These are phyloP conservation scores for Thielaviopsis ethacetica DNA, from an alignment of 2,329 filamentous ascomycete species.

Conservation along the genomic window DNA sequence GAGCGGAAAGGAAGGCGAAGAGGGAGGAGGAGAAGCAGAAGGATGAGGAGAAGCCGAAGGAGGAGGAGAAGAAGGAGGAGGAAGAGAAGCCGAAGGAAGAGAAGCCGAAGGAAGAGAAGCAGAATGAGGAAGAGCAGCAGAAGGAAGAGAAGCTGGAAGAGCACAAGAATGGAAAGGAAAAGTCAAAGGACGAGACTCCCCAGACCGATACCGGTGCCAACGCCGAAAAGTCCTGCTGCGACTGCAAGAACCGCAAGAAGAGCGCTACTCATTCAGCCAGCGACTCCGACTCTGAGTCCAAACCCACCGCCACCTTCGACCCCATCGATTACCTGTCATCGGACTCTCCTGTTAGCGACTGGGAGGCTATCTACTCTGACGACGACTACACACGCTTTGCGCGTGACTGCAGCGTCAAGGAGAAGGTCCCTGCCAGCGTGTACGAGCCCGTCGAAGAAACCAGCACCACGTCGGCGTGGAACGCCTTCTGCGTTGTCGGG, in stretches of 20 bases:
- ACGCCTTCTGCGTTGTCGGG: conserved; percentile 44
- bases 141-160: conserved; percentile 9
- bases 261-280: background rate
- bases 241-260: too few species aligned
- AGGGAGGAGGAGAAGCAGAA: conserved; percentile 14
- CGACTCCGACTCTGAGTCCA: background rate
- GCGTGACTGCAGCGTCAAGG: conserved; percentile 14
- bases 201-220: background rate
- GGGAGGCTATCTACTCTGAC: conserved; percentile 40
- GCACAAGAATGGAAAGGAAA: background rate
- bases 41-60: background rate
- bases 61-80: background rate
- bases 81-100: background rate
- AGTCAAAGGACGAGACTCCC: conserved; percentile 11
- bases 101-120: conserved; percentile 1
- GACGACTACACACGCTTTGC: conserved; percentile 41
- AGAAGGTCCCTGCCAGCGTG: conserved; percentile 20
- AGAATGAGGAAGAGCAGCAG: too few species aligned
- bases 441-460: conserved; percentile 40
- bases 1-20: conserved; percentile 14
- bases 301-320: background rate
- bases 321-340: conserved; percentile 31
- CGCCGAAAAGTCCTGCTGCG: too few species aligned
- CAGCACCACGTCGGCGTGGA: conserved; percentile 41
- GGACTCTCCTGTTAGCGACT: conserved; percentile 42